These are phyloP conservation scores for Pichia rugopelliculosa DNA, from an alignment of 805 yeast genomes.

Conservation along the genomic window DNA sequence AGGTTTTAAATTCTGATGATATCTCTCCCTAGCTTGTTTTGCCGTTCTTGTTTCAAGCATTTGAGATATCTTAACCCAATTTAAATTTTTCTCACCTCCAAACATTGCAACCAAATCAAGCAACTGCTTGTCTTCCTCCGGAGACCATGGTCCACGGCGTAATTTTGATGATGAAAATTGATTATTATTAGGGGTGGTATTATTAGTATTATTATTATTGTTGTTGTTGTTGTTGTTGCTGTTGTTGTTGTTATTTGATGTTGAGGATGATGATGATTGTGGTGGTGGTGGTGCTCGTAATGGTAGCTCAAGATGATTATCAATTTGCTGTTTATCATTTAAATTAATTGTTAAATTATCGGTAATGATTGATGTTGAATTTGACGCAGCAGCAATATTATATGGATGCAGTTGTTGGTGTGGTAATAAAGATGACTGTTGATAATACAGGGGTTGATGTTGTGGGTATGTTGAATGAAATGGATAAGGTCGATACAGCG, in stretches of 20 bases:
- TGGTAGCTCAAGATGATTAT: not conserved
- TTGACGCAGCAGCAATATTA: not conserved
- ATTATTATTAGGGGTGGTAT: not conserved
- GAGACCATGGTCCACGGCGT: constrained; percentile 85
- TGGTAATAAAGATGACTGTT: not conserved
- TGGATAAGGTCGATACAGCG: constrained; percentile 4
- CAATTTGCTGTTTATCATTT: not conserved
- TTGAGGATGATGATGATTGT: not conserved
- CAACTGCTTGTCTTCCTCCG: constrained; percentile 70
- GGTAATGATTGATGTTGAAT: not conserved
- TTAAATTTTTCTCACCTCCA: constrained; percentile 55
- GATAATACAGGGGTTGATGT: not conserved
- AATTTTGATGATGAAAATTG: constrained; percentile 11
- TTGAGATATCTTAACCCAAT: constrained; percentile 84
- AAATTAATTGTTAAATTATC: not conserved
- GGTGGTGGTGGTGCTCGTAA: not conserved
- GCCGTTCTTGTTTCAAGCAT: constrained; percentile 72
- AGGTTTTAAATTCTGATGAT: constrained; percentile 88
- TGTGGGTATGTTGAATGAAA: not conserved
- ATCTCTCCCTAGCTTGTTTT: constrained; percentile 86
- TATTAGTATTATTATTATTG: not conserved
- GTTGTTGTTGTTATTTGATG: constrained; percentile 5
- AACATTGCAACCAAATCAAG: constrained; percentile 59
- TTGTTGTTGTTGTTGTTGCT: constrained; percentile 3
- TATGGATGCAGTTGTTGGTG: not conserved